phyloP scores from a whole-genome alignment of 176 grass and related monocot species.

The Lolium multiflorum region DNA sequence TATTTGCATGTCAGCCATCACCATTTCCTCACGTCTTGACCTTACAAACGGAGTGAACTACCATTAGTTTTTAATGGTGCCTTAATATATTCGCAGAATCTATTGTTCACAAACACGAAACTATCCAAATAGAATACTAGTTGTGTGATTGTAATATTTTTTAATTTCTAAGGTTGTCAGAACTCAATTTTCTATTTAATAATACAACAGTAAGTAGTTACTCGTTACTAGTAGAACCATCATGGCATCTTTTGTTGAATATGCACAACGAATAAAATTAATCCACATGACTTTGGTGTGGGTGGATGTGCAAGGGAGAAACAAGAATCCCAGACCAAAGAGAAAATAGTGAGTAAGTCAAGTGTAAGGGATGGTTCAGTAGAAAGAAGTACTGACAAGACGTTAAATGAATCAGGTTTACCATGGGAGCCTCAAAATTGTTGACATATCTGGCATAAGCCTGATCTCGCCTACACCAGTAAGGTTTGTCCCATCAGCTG shows the following conservation, averaged over 20 bases:
- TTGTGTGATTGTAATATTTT: too few species aligned
- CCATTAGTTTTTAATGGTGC: slow-evolving; percentile 19
- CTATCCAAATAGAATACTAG: too few species aligned
- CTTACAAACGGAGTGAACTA: slow-evolving; percentile 47
- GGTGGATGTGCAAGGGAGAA: background rate
- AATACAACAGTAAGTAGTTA: background rate
- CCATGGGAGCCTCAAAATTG: slow-evolving; percentile 84
- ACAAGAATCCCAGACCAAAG: background rate
- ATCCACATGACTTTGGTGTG: background rate
- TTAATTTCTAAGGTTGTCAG: background rate
- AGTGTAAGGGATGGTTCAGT: background rate
- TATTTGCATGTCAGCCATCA: slow-evolving; percentile 90
- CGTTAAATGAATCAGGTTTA: slow-evolving; percentile 51
- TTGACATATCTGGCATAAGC: slow-evolving; percentile 86
- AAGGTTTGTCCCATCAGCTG: slow-evolving; percentile 82
- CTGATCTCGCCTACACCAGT: slow-evolving; percentile 92
- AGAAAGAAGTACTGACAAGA: slow-evolving; percentile 13
- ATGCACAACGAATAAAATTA: slow-evolving; percentile 54
- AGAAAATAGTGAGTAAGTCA: slow-evolving; percentile 1
- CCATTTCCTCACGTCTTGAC: slow-evolving; percentile 90
- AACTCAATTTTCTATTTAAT: background rate
- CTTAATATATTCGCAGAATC: background rate
- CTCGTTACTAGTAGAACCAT: background rate
- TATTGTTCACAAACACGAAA: too few species aligned
- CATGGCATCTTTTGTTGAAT: slow-evolving; percentile 35